Evolutionary conservation across 768 basidiomycete genomes (phyloP), one percentile per base, ranked within the genome.

Genomic region (Lactarius akahatsu): DNA sequence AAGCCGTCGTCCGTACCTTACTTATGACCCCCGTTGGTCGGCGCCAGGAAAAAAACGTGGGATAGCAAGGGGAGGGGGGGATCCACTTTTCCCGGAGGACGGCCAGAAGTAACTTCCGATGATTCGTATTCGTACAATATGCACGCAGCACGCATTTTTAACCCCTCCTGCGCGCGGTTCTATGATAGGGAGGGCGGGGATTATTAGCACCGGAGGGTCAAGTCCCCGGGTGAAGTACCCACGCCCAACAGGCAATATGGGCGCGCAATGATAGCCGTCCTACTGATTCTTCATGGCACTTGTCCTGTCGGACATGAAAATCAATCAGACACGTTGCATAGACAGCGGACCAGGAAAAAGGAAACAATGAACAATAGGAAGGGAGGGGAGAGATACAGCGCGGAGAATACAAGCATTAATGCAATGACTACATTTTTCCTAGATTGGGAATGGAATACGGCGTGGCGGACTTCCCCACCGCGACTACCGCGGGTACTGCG

Each of bases 391-490:
- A 26, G n/a, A 26, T 64, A 64, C 43, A 34, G 18, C 50, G 11
- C 41, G n/a, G 18, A 23, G 55, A 36, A 23, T 58, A 64, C 57
- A 64, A 57, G 16, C 13, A 26, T 58, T 50, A 18, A 8, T 26
- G 50, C 50, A 26, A 26, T 26, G 5, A 50, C 50, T 50, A 50
- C 50, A 50, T 50, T 26, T 50, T 50, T 50, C 50, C 50, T 26
- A 4, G 23, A 4, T 2, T 15, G 23, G 50, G 50, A 50, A 50
- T 26, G 11, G 50, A 50, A 23, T 26, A 15, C 5, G 50, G 50
- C 50, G 13, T 13, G 13, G 23, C 50, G 23, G 50, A 50, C 50
- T 26, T 7, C 11, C 23, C 50, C 5, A 50, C 23, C 23, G 50
- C 23, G 50, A 23, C n/a, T 47, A 23, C 45, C 45, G 50, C n/a